phyloP scores from a whole-genome alignment of 805 yeast genomes.

The Hanseniaspora pseudoguilliermondii region DNA sequence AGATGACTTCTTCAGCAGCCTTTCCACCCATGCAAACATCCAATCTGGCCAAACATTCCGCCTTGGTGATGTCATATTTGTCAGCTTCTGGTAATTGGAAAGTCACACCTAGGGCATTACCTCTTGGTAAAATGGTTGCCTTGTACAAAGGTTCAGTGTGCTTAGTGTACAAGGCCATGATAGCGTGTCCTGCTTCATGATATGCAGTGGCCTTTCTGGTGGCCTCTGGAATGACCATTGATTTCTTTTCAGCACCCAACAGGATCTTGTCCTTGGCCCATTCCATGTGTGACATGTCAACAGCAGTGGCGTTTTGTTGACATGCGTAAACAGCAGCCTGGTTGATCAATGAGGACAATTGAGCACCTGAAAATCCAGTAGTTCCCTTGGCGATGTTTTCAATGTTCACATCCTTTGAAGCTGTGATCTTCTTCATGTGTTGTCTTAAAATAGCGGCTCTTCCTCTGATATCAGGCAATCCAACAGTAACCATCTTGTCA shows the following conservation, averaged over 20 bases:
- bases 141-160: slow-evolving; percentile 94
- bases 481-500: slow-evolving; percentile 89
- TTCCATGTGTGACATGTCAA: slow-evolving; percentile 82
- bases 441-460: slow-evolving; percentile 83
- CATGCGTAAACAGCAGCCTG: slow-evolving; percentile 98
- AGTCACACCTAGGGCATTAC: slow-evolving; percentile 90
- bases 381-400: slow-evolving; percentile 90
- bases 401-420: slow-evolving; percentile 76
- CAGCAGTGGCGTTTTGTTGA: slow-evolving; percentile 78
- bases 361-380: slow-evolving; percentile 98
- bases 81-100: slow-evolving; percentile 98
- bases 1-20: slow-evolving; percentile 85
- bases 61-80: slow-evolving; percentile 81
- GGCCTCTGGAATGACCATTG: slow-evolving; percentile 95
- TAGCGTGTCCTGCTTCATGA: slow-evolving; percentile 99
- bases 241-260: slow-evolving; percentile 95
- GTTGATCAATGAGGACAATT: slow-evolving; percentile 83
- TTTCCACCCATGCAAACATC: slow-evolving; percentile 99
- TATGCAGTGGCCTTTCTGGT: slow-evolving; percentile 87
- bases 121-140: slow-evolving; percentile 94
- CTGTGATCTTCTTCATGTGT: slow-evolving; percentile 82
- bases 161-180: slow-evolving; percentile 86
- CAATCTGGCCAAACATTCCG: slow-evolving; percentile 77
- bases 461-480: slow-evolving; percentile 95
- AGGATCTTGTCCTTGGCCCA: slow-evolving; percentile 98